Evolutionary conservation across 2,329 filamentous ascomycete species (phyloP).

Genomic region (Amauroascus niger): DNA sequence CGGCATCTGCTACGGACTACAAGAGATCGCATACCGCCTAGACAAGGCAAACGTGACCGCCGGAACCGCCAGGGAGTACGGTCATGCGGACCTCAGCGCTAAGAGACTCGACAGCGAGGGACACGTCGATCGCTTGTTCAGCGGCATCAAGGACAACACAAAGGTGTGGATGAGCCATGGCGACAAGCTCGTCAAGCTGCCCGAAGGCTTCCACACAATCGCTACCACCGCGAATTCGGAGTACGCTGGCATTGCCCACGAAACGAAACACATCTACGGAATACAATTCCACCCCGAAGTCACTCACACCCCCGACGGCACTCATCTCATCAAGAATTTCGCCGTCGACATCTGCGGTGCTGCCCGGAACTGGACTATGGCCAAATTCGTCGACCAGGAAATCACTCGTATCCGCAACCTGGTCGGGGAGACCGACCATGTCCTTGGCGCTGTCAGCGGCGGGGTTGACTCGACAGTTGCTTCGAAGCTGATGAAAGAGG

Average conservation of each 20-base stretch:
- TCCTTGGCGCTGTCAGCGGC: conserved; percentile 68
- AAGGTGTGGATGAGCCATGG: conserved; percentile 81
- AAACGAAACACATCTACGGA: conserved; percentile 58
- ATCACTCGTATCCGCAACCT: conserved; percentile 69
- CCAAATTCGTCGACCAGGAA: conserved; percentile 69
- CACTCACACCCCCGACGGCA: conserved; percentile 58
- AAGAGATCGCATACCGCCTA: conserved; percentile 64
- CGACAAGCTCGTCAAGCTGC: conserved; percentile 70
- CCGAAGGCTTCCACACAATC: conserved; percentile 61
- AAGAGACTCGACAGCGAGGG: conserved; percentile 42
- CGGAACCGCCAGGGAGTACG: conserved; percentile 61
- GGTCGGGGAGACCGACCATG: conserved; percentile 72
- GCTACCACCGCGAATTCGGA: conserved; percentile 66
- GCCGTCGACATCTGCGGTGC: conserved; percentile 71
- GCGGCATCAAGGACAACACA: conserved; percentile 59
- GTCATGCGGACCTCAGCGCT: conserved; percentile 57
- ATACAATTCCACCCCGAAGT: conserved; percentile 90
- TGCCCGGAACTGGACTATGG: conserved; percentile 72
- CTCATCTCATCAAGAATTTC: conserved; percentile 69
- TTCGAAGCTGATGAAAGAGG: conserved; percentile 73
- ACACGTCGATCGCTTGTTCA: conserved; percentile 64
- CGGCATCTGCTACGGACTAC: conserved; percentile 52
- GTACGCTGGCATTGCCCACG: conserved; percentile 60
- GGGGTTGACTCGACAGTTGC: conserved; percentile 87
- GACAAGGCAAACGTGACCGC: conserved; percentile 56